phyloP scores from a whole-genome alignment of 768 basidiomycete genomes.

The Cantharellus cinnabarinus region DNA sequence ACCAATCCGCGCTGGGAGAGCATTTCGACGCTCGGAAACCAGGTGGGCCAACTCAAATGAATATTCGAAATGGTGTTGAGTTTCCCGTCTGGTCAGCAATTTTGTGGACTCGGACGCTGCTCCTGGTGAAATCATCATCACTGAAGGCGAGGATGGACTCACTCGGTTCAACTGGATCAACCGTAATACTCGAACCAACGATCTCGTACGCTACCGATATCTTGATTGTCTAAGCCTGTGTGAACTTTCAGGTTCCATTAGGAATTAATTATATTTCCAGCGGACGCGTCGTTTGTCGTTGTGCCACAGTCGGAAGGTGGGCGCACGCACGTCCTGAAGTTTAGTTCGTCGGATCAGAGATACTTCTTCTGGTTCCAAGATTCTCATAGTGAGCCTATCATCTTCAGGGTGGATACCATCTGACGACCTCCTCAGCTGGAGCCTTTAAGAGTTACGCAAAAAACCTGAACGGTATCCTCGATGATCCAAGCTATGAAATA shows the following conservation, averaged over 20 bases:
- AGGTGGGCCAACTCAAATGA: too few relatives aligned
- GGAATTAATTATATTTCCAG: slow-evolving; percentile 78
- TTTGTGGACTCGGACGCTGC: neutral
- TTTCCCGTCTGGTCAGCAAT: neutral
- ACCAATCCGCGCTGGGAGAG: neutral
- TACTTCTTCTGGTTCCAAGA: slow-evolving; percentile 42
- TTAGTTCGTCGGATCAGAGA: slow-evolving; percentile 71
- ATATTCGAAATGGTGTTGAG: too few relatives aligned
- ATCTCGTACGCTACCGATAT: slow-evolving; percentile 29
- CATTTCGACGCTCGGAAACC: neutral
- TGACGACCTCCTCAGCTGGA: slow-evolving; percentile 1
- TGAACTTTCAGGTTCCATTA: slow-evolving; percentile 14
- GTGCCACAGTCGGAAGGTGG: slow-evolving; percentile 45
- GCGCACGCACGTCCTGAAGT: slow-evolving; percentile 73
- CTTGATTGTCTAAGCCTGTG: neutral
- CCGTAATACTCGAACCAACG: slow-evolving; percentile 33
- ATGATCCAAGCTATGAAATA: slow-evolving; percentile 33
- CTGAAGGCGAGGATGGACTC: slow-evolving; percentile 44
- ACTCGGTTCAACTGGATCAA: slow-evolving; percentile 70
- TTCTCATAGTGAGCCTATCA: slow-evolving; percentile 14
- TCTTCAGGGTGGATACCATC: neutral
- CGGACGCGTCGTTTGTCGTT: slow-evolving; percentile 63
- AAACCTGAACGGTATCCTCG: slow-evolving; percentile 50
- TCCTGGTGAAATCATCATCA: neutral
- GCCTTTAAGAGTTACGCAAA: slow-evolving; percentile 37